Base-by-base conservation (phyloP, 495 filamentous ascomycete genomes). In the Massariosphaeria phaeospora region DNA sequence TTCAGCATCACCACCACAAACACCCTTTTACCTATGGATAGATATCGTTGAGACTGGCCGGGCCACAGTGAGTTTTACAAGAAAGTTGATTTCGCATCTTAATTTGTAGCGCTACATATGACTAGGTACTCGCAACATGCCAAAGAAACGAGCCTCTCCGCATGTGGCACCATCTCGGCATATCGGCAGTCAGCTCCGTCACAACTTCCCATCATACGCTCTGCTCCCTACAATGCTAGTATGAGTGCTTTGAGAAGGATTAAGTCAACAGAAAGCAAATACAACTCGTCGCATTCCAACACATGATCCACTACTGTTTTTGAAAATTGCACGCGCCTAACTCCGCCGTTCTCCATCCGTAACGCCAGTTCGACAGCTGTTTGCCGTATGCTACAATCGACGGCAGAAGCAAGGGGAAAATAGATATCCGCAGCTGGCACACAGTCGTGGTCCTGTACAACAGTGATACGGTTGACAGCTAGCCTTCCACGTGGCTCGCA, bases 301-400 rank as follows among this genome's bases (percentile, higher is more conserved):
- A 24, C 25, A 40, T 45, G 26, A 20, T 25, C 29, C 25, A 24
- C 51, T 25, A 35, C 51, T 30, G 5, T 25, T 29, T 6, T 27
- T 42, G 21, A 42, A 21, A 36, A 38, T 54, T 21, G 29, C 6
- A 36, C 26, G 38, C 54, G 24, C 55, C 55, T 29, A 47, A 59
- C 55, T 59, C 55, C 55, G 40, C 48, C 24, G 40, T 52, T 40
- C 55, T 48, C 7, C 27, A 27, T 25, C 45, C 25, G 38, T 36
- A 49, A 57, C 45, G 23, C 54, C 45, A 36, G 29, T 20, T 26
- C 38, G 15, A 44, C 35, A 33, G 45, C 52, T 44, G 54, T 44
- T 44, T 38, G 50, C 45, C 54, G 26, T 38, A 52, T 51, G 48
- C 48, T 59, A 52, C 47, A 52, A 18, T 30, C 41, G 18, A 48